A percentile compares a stretch with the other conserved stretches of the same genome.
Conservation (phyloP, 1,284 basidiomycete genomes). For the Neonothopanus nambi region DNA sequence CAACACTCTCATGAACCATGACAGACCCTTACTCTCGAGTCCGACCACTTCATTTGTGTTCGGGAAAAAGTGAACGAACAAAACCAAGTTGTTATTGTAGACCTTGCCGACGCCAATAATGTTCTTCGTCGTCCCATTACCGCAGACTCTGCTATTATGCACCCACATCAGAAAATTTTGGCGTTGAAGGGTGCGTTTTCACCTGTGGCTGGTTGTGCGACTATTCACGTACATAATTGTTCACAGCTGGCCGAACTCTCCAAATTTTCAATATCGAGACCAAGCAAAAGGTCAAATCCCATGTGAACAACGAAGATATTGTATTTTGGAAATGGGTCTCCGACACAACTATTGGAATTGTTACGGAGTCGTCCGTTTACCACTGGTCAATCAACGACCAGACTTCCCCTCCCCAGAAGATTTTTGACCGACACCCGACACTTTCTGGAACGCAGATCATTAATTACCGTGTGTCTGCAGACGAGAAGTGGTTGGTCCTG, state of each 20-base stretch:
- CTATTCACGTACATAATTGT: constrained; percentile 14
- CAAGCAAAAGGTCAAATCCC: constrained; percentile 97
- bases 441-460: constrained; percentile 96
- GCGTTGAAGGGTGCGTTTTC: constrained; percentile 81
- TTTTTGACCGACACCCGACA: constrained; percentile 97
- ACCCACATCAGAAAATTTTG: constrained; percentile 95
- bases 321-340: constrained; percentile 99
- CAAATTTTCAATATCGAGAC: constrained; percentile 99
- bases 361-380: constrained; percentile 92
- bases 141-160: constrained; percentile 98
- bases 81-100: constrained; percentile 97
- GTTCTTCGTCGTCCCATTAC: constrained; percentile 96
- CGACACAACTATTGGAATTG: constrained; percentile 89
- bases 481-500: constrained; percentile 97
- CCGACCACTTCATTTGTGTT: constrained; percentile 95
- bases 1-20: constrained; percentile 9
- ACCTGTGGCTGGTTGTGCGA: constrained; percentile 1
- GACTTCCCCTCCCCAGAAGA: constrained; percentile 80
- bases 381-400: constrained; percentile 88
- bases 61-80: constrained; percentile 88
- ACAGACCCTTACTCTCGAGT: constrained; percentile 90
- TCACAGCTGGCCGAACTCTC: constrained; percentile 84
- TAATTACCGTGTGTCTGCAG: constrained; percentile 91
- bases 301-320: constrained; percentile 92
- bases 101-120: constrained; percentile 94